Conservation (phyloP, 2,329 filamentous ascomycete species). For the Penicillium sp. region DNA sequence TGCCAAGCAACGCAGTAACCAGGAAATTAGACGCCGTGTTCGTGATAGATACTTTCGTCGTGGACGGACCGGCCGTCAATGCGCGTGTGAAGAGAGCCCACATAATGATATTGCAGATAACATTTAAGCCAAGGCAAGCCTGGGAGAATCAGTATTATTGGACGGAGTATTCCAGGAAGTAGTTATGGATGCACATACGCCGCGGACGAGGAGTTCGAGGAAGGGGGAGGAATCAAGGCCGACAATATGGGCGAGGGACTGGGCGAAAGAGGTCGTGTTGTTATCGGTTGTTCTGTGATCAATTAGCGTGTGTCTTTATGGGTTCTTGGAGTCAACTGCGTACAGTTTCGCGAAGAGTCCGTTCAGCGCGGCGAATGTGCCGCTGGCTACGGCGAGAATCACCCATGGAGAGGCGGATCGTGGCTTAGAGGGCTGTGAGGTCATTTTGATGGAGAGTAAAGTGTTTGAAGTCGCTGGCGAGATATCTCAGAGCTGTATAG, state of each 20-base stretch:
- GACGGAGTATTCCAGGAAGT: background rate
- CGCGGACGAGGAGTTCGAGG: conserved; percentile 48
- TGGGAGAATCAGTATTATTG: too few relatives aligned
- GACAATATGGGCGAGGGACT: conserved; percentile 43
- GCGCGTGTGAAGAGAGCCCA: conserved; percentile 61
- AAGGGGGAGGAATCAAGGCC: conserved; percentile 34
- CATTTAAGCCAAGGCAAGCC: conserved; percentile 57
- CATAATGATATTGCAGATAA: conserved; percentile 59
- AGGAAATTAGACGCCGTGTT: conserved; percentile 61
- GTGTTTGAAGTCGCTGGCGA: too few relatives aligned
- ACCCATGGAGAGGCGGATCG: conserved; percentile 41
- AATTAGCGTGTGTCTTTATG: background rate
- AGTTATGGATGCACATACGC: conserved; percentile 38
- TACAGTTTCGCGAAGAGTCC: conserved; percentile 63
- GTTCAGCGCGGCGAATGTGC: conserved; percentile 58
- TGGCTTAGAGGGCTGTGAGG: conserved; percentile 5
- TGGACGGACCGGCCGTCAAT: conserved; percentile 54
- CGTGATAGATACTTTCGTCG: conserved; percentile 58
- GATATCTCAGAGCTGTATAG: too few relatives aligned
- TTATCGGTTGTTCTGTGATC: conserved; percentile 53
- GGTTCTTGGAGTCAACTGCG: background rate
- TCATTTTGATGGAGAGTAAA: conserved; percentile 8
- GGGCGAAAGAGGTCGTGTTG: conserved; percentile 50
- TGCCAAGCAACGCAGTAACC: conserved; percentile 54
- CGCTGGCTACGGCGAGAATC: conserved; percentile 54